Percentiles rank a stretch among this genome's conserved stretches.
phyloP scores from a whole-genome alignment of 768 basidiomycete species.

The Solioccasus polychromus region DNA sequence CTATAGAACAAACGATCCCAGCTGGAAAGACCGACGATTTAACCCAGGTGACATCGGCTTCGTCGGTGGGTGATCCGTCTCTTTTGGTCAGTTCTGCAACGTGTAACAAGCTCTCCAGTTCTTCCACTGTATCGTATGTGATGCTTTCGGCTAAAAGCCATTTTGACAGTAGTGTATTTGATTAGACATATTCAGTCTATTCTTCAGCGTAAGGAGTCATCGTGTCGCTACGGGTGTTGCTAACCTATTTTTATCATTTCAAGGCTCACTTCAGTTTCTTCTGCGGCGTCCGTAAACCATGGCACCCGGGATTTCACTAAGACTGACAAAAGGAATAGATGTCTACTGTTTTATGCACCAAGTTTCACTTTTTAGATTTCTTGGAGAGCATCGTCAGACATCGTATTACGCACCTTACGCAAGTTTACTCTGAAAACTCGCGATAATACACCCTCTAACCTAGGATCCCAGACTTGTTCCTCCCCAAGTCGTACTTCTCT shows the following conservation, averaged over 20 bases:
- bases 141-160: neutral
- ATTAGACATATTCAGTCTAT: slow-evolving; percentile 64
- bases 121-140: slow-evolving; percentile 61
- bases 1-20: slow-evolving; percentile 44
- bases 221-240: neutral
- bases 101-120: slow-evolving; percentile 34
- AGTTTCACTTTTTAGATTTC: slow-evolving; percentile 44
- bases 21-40: slow-evolving; percentile 49
- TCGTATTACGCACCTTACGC: slow-evolving; percentile 45
- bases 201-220: slow-evolving; percentile 46
- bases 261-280: slow-evolving; percentile 60
- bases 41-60: slow-evolving; percentile 59
- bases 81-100: neutral
- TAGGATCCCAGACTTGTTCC: slow-evolving; percentile 38
- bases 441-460: neutral
- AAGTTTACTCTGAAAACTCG: slow-evolving; percentile 13
- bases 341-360: slow-evolving; percentile 44
- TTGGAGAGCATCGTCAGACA: slow-evolving; percentile 46
- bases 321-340: slow-evolving; percentile 37
- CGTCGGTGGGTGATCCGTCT: slow-evolving; percentile 44
- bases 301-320: neutral
- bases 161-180: neutral
- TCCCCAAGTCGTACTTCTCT: slow-evolving; percentile 48
- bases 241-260: slow-evolving; percentile 25
- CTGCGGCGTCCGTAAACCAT: slow-evolving; percentile 43